Conservation (phyloP, 2,329 filamentous ascomycete genomes). For the Pseudofabraea citricarpa region DNA sequence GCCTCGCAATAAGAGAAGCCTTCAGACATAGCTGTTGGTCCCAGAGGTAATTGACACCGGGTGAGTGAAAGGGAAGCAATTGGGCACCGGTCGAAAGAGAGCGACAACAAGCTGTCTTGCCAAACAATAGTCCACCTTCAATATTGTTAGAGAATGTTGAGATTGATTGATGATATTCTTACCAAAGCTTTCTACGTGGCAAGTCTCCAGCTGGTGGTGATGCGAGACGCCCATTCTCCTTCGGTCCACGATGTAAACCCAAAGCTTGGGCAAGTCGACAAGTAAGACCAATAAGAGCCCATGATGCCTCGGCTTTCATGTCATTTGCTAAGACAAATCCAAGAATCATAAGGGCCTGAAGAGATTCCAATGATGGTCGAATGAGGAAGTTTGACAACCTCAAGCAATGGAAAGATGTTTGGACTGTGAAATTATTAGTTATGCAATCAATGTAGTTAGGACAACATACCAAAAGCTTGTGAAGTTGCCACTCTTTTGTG, state of each 20-base stretch:
- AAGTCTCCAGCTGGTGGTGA: conserved; percentile 24
- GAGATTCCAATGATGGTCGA: conserved; percentile 59
- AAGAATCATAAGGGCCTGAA: conserved; percentile 58
- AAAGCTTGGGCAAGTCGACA: conserved; percentile 62
- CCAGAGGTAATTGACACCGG: conserved; percentile 42
- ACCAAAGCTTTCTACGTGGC: conserved; percentile 26
- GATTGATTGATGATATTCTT: background rate
- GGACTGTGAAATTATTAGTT: conserved; percentile 22
- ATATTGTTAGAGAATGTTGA: background rate
- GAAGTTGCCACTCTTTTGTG: conserved; percentile 28
- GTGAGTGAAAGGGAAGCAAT: conserved; percentile 44
- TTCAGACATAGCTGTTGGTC: conserved; percentile 44
- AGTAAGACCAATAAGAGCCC: conserved; percentile 59
- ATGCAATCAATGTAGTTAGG: too few species aligned
- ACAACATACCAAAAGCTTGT: conserved; percentile 42
- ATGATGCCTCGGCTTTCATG: conserved; percentile 66
- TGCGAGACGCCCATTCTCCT: conserved; percentile 19
- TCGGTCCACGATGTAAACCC: conserved; percentile 44
- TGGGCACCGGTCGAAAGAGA: conserved; percentile 62
- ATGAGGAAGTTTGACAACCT: conserved; percentile 59
- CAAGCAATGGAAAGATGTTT: conserved; percentile 56
- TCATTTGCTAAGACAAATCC: conserved; percentile 62
- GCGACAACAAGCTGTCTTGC: conserved; percentile 61
- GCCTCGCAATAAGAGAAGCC: conserved; percentile 57
- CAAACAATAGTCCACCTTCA: conserved; percentile 54